Percentiles rank a stretch among this genome's conserved stretches.
These are phyloP conservation scores for Septoria petroselini DNA, from an alignment of 2,329 filamentous ascomycete species.

Conservation along the genomic window DNA sequence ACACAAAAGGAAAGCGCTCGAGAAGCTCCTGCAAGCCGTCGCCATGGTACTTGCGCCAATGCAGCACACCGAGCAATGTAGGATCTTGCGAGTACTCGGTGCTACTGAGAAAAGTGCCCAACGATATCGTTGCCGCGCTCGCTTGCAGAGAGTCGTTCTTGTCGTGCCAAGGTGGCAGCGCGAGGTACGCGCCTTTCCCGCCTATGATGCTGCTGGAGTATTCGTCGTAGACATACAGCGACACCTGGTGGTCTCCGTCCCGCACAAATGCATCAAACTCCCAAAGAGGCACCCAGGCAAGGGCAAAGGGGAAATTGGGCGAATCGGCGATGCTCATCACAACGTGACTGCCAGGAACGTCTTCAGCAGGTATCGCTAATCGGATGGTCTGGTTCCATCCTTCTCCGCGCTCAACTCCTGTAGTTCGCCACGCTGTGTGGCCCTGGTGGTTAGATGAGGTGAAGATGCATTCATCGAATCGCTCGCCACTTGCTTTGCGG, in stretches of 20 bases:
- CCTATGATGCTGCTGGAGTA: conserved; percentile 70
- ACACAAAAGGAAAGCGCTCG: conserved; percentile 83
- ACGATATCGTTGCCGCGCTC: conserved; percentile 66
- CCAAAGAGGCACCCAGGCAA: conserved; percentile 93
- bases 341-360: conserved; percentile 79
- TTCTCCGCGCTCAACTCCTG: conserved; percentile 72
- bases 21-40: conserved; percentile 71
- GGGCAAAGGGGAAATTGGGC: conserved; percentile 81
- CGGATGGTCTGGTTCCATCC: conserved; percentile 86
- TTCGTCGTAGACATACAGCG: conserved; percentile 90
- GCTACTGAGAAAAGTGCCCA: conserved; percentile 88
- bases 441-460: conserved; percentile 76
- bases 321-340: conserved; percentile 87
- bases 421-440: conserved; percentile 83
- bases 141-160: conserved; percentile 70
- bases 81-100: conserved; percentile 93
- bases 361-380: conserved; percentile 71
- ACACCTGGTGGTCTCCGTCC: conserved; percentile 75
- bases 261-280: conserved; percentile 83
- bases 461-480: conserved; percentile 84
- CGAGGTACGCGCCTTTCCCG: conserved; percentile 83
- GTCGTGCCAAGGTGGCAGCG: conserved; percentile 74
- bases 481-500: conserved; percentile 70
- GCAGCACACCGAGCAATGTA: conserved; percentile 74
- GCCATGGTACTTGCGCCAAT: conserved; percentile 62